Base-by-base conservation (phyloP, 768 basidiomycete species). In the Lepiota venenata region DNA sequence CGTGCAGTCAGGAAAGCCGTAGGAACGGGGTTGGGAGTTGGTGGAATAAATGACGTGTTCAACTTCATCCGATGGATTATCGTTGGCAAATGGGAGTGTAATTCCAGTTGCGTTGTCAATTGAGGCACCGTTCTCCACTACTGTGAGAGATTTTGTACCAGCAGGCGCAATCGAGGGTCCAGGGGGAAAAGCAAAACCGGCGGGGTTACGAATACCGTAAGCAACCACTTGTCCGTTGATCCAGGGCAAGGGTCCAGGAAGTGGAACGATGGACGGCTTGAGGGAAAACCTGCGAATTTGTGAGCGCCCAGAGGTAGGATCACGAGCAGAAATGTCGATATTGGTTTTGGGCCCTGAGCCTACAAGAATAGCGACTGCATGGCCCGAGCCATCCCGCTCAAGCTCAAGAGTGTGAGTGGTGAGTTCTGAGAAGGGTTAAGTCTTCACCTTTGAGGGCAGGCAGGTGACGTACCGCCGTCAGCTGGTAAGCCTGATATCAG, bases 171-270 rank as follows among this genome's bases (percentile, higher is more conserved):
- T 21, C 9, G 50, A 51, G 3, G 54, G 18, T 15, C 25, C 46
- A 1, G 68, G 67, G 4, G 62, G 56, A 59, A 72, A 72, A 0
- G 73, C 72, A 50, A 77, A 72, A 2, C 72, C 75, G 0, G 69
- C 74, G 8, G 75, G 74, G 60, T 78, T 78, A 10, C 75, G 69
- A 46, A 77, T 74, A 3, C 75, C 75, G 50, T 67, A 76, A 0
- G 73, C 75, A 18, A 77, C 47, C 22, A 76, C 61, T 37, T 69
- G 57, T 0, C 74, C 75, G 3, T 63, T 48, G 6, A 65, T 27
- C 66, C 69, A 71, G 4, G 59, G 50, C 10, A 63, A 55, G 14
- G 70, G 62, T 3, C 27, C 32, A 0, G 55, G 12, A 12, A 53
- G 56, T 12, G 57, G 56, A n/a, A 53, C 22, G 15, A 50, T 36